Conservation (phyloP, 164 flowering plant species). For the Akebia trifoliata region DNA sequence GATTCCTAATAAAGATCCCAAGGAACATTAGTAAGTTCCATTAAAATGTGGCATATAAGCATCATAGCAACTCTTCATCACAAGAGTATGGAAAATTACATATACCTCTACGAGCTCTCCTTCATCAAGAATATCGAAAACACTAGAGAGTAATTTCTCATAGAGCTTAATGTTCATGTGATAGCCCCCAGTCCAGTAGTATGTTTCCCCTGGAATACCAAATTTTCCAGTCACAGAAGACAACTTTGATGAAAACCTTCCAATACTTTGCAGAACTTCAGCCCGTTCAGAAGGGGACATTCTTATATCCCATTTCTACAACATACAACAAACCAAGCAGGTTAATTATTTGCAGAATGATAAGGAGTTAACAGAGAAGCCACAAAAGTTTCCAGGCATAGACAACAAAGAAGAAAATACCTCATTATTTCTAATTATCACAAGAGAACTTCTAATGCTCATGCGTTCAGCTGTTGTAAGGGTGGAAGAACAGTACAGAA, state of each 20-base stretch:
- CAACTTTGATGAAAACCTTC: conserved; percentile 34
- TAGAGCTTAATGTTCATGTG: conserved; percentile 69
- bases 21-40: conserved; percentile 8
- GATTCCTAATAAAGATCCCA: conserved; percentile 44
- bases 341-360: neutral
- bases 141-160: conserved; percentile 53
- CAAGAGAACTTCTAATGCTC: conserved; percentile 32
- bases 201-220: conserved; percentile 51
- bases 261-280: conserved; percentile 43
- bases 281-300: conserved; percentile 45
- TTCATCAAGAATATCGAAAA: conserved; percentile 79
- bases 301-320: conserved; percentile 55
- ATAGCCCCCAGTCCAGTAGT: conserved; percentile 60
- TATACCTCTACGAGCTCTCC: conserved; percentile 61
- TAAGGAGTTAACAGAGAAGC: neutral
- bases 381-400: neutral
- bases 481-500: conserved; percentile 35
- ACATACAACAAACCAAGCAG: conserved; percentile 7
- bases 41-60: neutral
- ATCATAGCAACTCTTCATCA: neutral
- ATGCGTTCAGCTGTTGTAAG: conserved; percentile 28
- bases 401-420: conserved; percentile 19
- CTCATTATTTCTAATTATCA: conserved; percentile 46
- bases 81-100: neutral
- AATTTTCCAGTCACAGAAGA: conserved; percentile 43